These are phyloP conservation scores for Mucor piriformis DNA, from an alignment of 371 early-diverging fungal species.

Conservation along the genomic window DNA sequence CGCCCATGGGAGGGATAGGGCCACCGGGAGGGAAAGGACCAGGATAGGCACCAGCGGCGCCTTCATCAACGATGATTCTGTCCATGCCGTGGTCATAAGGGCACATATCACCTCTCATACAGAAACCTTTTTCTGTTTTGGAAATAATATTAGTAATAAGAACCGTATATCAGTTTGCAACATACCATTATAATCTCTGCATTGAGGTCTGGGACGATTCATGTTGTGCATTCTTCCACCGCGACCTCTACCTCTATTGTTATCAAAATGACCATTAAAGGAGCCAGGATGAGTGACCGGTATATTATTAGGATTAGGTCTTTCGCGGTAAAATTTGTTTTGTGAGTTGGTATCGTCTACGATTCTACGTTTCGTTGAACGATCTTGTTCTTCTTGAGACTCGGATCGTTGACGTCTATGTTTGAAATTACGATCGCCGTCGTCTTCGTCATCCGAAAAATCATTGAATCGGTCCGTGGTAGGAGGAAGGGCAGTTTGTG, in stretches of 20 bases:
- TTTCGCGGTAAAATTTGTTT: conserved; percentile 26
- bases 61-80: conserved; percentile 73
- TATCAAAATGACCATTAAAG: conserved; percentile 9
- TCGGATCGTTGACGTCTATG: conserved; percentile 65
- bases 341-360: conserved; percentile 16
- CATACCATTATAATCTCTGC: conserved; percentile 79
- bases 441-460: conserved; percentile 63
- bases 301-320: background rate
- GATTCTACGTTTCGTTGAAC: conserved; percentile 33
- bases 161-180: too few relatives aligned
- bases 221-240: conserved; percentile 25
- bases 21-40: conserved; percentile 24
- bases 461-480: conserved; percentile 42
- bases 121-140: conserved; percentile 68
- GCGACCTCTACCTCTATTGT: conserved; percentile 20
- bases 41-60: conserved; percentile 30
- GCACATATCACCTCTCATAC: conserved; percentile 82
- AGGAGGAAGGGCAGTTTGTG: background rate
- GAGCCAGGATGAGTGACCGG: conserved; percentile 1
- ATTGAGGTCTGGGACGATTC: conserved; percentile 50
- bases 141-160: too few relatives aligned
- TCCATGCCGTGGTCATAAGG: conserved; percentile 81
- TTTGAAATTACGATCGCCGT: conserved; percentile 76
- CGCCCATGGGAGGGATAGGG: conserved; percentile 24
- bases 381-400: conserved; percentile 30